Evolutionary conservation across 1,284 basidiomycete species (phyloP).

Genomic region (Moesziomyces parantarcticus): DNA sequence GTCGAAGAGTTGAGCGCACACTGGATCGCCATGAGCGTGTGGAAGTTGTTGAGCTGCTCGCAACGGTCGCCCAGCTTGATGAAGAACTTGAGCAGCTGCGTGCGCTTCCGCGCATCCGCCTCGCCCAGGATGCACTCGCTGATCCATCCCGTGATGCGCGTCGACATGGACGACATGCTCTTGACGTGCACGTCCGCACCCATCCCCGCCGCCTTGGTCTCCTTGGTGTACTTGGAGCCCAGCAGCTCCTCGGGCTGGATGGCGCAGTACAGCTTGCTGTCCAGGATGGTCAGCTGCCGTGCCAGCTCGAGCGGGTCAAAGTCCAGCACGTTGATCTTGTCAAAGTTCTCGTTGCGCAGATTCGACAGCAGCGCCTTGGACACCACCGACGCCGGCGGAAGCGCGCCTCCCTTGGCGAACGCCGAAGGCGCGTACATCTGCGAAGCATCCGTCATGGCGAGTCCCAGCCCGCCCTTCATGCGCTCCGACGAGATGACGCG

Average conservation of each 20-base stretch:
- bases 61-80: conserved; percentile 69
- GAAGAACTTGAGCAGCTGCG: conserved; percentile 69
- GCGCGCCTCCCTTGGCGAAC: conserved; percentile 34
- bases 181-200: conserved; percentile 63
- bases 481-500: conserved; percentile 65
- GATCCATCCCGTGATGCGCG: conserved; percentile 70
- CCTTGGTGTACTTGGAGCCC: conserved; percentile 64
- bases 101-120: conserved; percentile 67
- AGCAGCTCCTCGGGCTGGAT: conserved; percentile 69
- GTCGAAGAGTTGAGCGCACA: conserved; percentile 69
- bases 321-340: conserved; percentile 79
- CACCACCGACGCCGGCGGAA: conserved; percentile 77
- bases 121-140: conserved; percentile 69
- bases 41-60: conserved; percentile 69
- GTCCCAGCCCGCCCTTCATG: conserved; percentile 43
- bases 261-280: conserved; percentile 66
- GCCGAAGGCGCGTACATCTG: conserved; percentile 56
- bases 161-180: conserved; percentile 69
- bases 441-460: conserved; percentile 47
- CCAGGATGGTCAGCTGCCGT: conserved; percentile 70
- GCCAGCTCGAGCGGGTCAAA: conserved; percentile 79
- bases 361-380: conserved; percentile 78
- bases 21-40: conserved; percentile 70
- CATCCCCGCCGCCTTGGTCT: conserved; percentile 39
- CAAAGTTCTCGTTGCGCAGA: conserved; percentile 70